phyloP scores from a whole-genome alignment of 208 protist genomes.

The Giardia muris region DNA sequence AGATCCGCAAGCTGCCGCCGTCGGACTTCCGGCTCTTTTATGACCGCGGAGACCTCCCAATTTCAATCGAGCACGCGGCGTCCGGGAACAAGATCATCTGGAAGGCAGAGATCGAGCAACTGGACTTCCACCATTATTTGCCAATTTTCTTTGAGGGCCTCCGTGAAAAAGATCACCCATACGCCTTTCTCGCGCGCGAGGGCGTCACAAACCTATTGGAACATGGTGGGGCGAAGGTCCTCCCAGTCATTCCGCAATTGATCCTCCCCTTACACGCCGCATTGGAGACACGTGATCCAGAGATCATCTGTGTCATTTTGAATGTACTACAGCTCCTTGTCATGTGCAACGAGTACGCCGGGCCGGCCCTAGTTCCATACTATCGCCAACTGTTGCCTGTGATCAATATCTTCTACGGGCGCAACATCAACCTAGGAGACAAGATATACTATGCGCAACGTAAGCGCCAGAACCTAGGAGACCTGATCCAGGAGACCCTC shows the following conservation, averaged over 20 bases:
- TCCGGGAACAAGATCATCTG: constrained; percentile 69
- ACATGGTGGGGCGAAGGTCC: constrained; percentile 69
- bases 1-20: constrained; percentile 50
- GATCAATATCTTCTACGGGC: constrained; percentile 85
- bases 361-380: constrained; percentile 86
- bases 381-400: constrained; percentile 92
- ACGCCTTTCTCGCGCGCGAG: constrained; percentile 76
- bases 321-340: constrained; percentile 83
- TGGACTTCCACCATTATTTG: constrained; percentile 94
- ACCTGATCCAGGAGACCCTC: constrained; percentile 87
- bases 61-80: constrained; percentile 73
- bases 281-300: constrained; percentile 80
- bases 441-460: constrained; percentile 77
- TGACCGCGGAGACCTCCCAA: constrained; percentile 82
- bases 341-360: constrained; percentile 68
- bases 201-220: constrained; percentile 73
- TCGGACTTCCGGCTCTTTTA: constrained; percentile 88
- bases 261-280: constrained; percentile 90
- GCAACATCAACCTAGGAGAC: constrained; percentile 67
- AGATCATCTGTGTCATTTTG: constrained; percentile 73
- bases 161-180: constrained; percentile 81
- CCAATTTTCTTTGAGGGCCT: constrained; percentile 94
- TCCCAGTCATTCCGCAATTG: constrained; percentile 87
- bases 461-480: constrained; percentile 68
- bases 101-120: constrained; percentile 78